Conservation (phyloP, 768 basidiomycete species). For the Boletus tylopilopsis region DNA sequence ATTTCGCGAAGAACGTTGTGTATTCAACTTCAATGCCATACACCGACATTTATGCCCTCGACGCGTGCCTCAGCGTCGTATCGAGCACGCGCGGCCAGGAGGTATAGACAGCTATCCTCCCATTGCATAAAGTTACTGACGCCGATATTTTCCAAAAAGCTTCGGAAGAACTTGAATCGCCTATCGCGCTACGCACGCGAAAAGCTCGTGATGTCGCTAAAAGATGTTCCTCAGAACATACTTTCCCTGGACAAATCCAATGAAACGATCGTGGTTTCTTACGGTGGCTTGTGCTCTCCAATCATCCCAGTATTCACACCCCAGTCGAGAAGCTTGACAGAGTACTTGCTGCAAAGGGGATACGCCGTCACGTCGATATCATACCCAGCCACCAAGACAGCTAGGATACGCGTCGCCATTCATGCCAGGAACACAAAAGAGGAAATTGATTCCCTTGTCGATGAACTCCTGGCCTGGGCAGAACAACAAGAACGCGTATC, state of each 20-base stretch:
- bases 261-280: not conserved
- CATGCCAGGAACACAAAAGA: conserved; percentile 17
- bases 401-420: conserved; percentile 13
- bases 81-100: conserved; percentile 13
- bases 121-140: no score
- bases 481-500: not conserved
- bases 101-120: conserved; percentile 6
- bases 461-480: not conserved
- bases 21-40: conserved; percentile 22
- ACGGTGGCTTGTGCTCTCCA: conserved; percentile 8
- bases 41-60: conserved; percentile 20
- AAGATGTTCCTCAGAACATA: conserved; percentile 3
- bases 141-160: conserved; percentile 5
- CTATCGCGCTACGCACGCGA: conserved; percentile 10
- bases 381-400: conserved; percentile 6
- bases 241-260: not conserved
- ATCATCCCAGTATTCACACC: conserved; percentile 19
- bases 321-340: not conserved
- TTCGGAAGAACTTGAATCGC: conserved; percentile 6
- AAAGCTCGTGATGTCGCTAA: not conserved
- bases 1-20: conserved; percentile 18
- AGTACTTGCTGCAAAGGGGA: conserved; percentile 9
- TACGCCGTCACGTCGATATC: conserved; percentile 7
- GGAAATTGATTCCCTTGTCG: not conserved
- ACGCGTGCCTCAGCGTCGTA: conserved; percentile 41